Evolutionary conservation across 2,329 filamentous ascomycete species (phyloP), one percentile per base, ranked within the genome.

Genomic region (Ascocoryne sarcoides): DNA sequence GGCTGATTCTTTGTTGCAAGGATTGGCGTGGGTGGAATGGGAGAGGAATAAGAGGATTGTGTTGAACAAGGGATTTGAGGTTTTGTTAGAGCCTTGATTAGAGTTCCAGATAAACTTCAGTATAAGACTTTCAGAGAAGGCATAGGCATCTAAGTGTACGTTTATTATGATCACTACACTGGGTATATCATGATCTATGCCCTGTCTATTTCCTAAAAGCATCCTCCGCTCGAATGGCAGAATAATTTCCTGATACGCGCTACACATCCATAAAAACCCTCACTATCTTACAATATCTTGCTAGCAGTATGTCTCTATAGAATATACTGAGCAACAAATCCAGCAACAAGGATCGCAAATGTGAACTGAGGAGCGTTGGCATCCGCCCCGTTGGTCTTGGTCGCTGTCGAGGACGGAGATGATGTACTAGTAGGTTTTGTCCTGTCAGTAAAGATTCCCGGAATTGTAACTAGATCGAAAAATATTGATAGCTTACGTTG

Each of bases 1-100:
- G 36, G 82, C 85, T 0, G 86, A 93, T 64, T 84, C 80, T 57
- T 63, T 92, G 18, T 59, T 92, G 39, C 86, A 93, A 60, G 86
- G 79, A 2, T 68, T 86, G 43, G 79, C 84, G 2, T 90, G 83
- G 78, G 61, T 86, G 28, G 70, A 78, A 45, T 93, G 86, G 86
- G 76, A 87, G 55, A 64, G 69, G 50, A 83, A 83, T 50, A 64
- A 62, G 46, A 56, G 54, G 18, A 48, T 48, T 10, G 51, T 67
- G 1, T 41, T 59, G 3, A 46, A 50, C 10, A 38, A 59, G 20
- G 61, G 63, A 10, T 57, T 58, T 19, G 52, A 61, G 20, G 45
- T 39, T 32, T 42, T 60, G 32, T 40, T 60, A 34, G 51, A 55
- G 19, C 14, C 39, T 34, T 48, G 33, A 41, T 12, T 7, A n/a